Conservation (phyloP, 2,329 filamentous ascomycete species). For the Epichloe glyceriae region DNA sequence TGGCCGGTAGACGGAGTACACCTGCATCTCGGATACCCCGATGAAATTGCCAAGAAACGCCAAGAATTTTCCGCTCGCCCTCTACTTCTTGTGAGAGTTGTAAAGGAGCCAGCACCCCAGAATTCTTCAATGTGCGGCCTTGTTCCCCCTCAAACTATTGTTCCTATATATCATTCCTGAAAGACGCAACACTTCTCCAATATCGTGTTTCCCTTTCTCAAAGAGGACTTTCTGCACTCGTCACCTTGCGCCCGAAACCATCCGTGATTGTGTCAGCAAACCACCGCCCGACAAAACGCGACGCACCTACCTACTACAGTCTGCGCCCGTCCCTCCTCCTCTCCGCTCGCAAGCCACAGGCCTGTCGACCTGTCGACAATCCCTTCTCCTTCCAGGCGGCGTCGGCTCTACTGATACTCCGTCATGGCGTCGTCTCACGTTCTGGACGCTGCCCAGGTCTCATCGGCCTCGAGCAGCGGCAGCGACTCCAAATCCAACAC, state of each 20-base stretch:
- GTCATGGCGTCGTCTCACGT: constrained; percentile 22
- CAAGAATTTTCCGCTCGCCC: constrained; percentile 27
- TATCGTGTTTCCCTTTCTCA: neutral
- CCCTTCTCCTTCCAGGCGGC: neutral
- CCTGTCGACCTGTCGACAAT: neutral
- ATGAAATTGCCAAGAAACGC: constrained; percentile 18
- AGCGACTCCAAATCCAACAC: constrained; percentile 40
- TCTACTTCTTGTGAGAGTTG: constrained; percentile 21
- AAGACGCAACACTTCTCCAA: neutral
- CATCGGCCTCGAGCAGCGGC: constrained; percentile 17
- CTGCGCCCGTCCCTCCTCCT: neutral
- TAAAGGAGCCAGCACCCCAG: constrained; percentile 23
- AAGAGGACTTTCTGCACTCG: neutral
- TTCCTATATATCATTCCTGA: neutral
- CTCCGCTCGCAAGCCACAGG: neutral
- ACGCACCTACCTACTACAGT: neutral
- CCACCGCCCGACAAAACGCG: neutral
- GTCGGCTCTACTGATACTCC: constrained; percentile 12
- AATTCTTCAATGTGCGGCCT: constrained; percentile 3
- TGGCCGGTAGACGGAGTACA: constrained; percentile 1
- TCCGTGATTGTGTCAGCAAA: neutral
- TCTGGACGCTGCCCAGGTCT: constrained; percentile 12
- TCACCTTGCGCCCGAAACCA: neutral
- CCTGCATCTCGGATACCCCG: constrained; percentile 9
- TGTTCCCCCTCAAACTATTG: neutral